Percentiles rank a stretch among this genome's conserved stretches.
These are phyloP conservation scores for Podospora tetraspora DNA, from an alignment of 495 filamentous ascomycete species.

Conservation along the genomic window DNA sequence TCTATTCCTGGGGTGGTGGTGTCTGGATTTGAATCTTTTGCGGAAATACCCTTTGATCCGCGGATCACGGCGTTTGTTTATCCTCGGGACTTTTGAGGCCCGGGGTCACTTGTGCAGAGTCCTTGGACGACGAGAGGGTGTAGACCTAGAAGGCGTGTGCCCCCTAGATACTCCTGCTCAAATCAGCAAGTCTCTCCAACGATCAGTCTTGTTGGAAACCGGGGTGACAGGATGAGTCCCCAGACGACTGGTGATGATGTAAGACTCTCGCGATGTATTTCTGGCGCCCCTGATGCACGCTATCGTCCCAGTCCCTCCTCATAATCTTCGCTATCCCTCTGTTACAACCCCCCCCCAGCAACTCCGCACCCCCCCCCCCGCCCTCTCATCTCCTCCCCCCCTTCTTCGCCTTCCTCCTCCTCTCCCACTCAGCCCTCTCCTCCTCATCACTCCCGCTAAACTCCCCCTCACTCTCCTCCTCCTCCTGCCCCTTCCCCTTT, in stretches of 20 bases:
- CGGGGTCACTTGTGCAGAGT: not conserved
- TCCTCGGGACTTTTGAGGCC: not conserved
- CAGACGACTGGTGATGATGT: not conserved
- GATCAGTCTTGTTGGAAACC: not conserved
- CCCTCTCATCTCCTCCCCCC: constrained; percentile 14
- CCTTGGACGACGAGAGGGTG: not conserved
- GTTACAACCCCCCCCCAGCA: not conserved
- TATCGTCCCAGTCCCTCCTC: not conserved
- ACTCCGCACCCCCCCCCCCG: not conserved
- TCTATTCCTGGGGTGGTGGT: not conserved
- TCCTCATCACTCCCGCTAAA: constrained; percentile 51
- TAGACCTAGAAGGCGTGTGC: not conserved
- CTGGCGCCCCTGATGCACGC: not conserved
- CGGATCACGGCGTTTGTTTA: not conserved
- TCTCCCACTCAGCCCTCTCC: constrained; percentile 48
- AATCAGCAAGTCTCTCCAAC: not conserved
- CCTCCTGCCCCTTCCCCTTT: constrained; percentile 21
- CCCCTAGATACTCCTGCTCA: not conserved
- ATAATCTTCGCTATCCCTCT: not conserved
- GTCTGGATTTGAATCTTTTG: not conserved
- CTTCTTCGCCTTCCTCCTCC: constrained; percentile 36
- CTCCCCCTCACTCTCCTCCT: constrained; percentile 45
- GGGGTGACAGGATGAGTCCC: not conserved
- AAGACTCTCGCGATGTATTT: not conserved
- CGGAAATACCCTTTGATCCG: constrained; percentile 1